Percentiles rank a stretch among this genome's conserved stretches.
phyloP scores from a whole-genome alignment of 495 filamentous ascomycete genomes.

The Talaromyces proteolyticus region DNA sequence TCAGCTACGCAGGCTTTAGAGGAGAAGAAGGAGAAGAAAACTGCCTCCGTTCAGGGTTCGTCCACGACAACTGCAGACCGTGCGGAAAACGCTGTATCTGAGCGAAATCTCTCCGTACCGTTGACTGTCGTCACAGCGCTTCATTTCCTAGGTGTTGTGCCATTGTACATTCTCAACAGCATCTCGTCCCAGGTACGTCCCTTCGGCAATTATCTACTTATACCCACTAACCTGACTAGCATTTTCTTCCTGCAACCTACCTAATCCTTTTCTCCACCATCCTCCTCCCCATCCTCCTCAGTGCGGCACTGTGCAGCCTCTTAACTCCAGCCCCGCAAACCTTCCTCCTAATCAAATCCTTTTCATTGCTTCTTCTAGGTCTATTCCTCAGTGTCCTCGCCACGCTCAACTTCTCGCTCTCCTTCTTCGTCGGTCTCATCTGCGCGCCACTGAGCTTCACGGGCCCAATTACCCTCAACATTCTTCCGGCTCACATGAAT shows the following conservation, averaged over 20 bases:
- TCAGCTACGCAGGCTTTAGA: constrained; percentile 17
- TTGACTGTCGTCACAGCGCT: constrained; percentile 62
- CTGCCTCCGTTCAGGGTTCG: constrained; percentile 18
- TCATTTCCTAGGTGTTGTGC: constrained; percentile 75
- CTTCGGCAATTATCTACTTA: constrained; percentile 2
- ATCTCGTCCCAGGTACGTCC: constrained; percentile 55
- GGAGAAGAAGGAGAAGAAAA: constrained; percentile 17
- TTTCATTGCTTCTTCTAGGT: constrained; percentile 87
- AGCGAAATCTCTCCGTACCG: constrained; percentile 75
- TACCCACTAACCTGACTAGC: constrained; percentile 30
- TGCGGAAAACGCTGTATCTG: constrained; percentile 38
- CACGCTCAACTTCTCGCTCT: constrained; percentile 93
- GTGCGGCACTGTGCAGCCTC: constrained; percentile 19
- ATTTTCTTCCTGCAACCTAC: constrained; percentile 43
- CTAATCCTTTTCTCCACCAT: constrained; percentile 53
- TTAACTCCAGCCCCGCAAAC: constrained; percentile 2
- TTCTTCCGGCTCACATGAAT: neutral
- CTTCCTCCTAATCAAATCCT: constrained; percentile 72
- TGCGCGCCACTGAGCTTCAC: constrained; percentile 72
- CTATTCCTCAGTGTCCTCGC: constrained; percentile 88
- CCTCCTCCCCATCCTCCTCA: constrained; percentile 50
- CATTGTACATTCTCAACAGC: constrained; percentile 84
- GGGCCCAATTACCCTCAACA: constrained; percentile 41
- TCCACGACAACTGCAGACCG: constrained; percentile 12
- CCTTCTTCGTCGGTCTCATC: constrained; percentile 77